These are phyloP conservation scores for Candida loeiensis DNA, from an alignment of 805 yeast genomes.

Conservation along the genomic window DNA sequence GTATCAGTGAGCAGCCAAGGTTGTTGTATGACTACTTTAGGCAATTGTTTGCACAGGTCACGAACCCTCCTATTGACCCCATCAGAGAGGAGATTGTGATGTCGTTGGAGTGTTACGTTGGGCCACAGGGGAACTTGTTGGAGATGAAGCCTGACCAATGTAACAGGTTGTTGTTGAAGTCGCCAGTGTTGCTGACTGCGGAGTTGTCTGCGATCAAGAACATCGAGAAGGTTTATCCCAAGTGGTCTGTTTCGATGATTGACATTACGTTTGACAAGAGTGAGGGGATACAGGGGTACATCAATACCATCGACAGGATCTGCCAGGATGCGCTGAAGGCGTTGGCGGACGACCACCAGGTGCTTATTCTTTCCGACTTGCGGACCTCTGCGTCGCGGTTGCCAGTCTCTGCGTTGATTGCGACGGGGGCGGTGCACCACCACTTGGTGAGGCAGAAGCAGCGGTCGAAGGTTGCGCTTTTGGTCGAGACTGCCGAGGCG, in stretches of 20 bases:
- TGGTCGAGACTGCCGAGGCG: slow-evolving; percentile 94
- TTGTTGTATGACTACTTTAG: slow-evolving; percentile 90
- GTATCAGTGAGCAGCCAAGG: slow-evolving; percentile 89
- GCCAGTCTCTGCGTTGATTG: slow-evolving; percentile 82
- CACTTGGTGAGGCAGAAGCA: slow-evolving; percentile 93
- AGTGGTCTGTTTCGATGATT: slow-evolving; percentile 78
- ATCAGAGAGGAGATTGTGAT: slow-evolving; percentile 94
- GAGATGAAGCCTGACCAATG: slow-evolving; percentile 93
- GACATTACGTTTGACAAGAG: slow-evolving; percentile 84
- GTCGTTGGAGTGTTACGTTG: slow-evolving; percentile 95
- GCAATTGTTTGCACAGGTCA: slow-evolving; percentile 95
- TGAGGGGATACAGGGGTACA: slow-evolving; percentile 85
- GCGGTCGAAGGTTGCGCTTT: slow-evolving; percentile 89
- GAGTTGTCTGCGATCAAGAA: slow-evolving; percentile 75
- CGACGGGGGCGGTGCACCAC: slow-evolving; percentile 97
- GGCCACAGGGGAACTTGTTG: slow-evolving; percentile 95
- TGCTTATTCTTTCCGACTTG: slow-evolving; percentile 75
- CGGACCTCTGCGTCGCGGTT: slow-evolving; percentile 57
- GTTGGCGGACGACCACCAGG: slow-evolving; percentile 68
- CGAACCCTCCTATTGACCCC: slow-evolving; percentile 98
- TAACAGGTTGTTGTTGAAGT: slow-evolving; percentile 74
- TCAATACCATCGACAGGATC: slow-evolving; percentile 77
- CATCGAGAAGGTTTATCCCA: slow-evolving; percentile 72
- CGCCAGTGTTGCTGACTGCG: slow-evolving; percentile 74
- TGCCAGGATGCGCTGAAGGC: slow-evolving; percentile 86